phyloP scores from a whole-genome alignment of 768 basidiomycete genomes.

The Macrolepiota fuliginosa region DNA sequence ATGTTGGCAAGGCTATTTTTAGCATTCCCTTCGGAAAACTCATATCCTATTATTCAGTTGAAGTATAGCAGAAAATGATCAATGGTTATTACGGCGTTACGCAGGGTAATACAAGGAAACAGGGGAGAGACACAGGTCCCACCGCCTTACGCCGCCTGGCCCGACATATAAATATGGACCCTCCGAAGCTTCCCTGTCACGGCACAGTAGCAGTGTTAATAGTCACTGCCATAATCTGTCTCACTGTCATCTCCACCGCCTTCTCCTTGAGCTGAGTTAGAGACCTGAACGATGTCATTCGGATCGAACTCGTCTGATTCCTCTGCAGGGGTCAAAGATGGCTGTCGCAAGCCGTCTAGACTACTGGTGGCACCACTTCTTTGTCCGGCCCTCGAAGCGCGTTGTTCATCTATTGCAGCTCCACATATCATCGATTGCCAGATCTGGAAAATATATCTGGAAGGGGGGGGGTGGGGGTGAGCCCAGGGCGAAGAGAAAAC shows the following conservation, averaged over 20 bases:
- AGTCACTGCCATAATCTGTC: constrained; percentile 20
- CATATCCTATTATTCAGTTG: background rate
- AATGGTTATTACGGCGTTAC: background rate
- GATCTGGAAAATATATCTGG: constrained; percentile 38
- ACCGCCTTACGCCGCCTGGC: background rate
- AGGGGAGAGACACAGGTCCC: background rate
- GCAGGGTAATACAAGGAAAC: background rate
- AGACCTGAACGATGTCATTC: constrained; percentile 22
- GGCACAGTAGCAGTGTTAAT: background rate
- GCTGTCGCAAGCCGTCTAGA: background rate
- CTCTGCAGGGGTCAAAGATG: constrained; percentile 7
- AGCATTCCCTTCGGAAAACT: background rate
- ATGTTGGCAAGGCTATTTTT: background rate
- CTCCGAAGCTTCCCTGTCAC: background rate
- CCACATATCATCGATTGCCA: constrained; percentile 48
- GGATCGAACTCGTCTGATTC: constrained; percentile 31
- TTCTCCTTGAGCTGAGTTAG: background rate
- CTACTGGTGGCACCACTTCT: background rate
- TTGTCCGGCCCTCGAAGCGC: constrained; percentile 15
- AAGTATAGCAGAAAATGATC: background rate
- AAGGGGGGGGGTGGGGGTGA: background rate
- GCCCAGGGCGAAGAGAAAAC: background rate
- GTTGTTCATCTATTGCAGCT: constrained; percentile 45
- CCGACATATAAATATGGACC: background rate
- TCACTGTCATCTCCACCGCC: constrained; percentile 17